These are phyloP conservation scores for Antrodiella citrinella DNA, from an alignment of 768 basidiomycete genomes.

Conservation along the genomic window DNA sequence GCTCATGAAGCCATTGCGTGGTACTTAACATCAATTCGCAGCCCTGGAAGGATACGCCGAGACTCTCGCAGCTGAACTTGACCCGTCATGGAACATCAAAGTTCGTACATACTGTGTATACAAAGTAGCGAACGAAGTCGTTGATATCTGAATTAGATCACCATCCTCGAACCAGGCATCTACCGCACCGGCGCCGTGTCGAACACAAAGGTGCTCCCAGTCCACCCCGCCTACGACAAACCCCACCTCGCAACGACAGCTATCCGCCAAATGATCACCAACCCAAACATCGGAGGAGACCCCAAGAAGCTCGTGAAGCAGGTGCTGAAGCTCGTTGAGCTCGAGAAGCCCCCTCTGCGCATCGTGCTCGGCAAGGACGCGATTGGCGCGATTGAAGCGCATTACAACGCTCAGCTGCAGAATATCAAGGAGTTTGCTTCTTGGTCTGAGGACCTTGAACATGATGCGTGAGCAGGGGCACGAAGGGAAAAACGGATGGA, in stretches of 20 bases:
- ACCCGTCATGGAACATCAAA: slow-evolving; percentile 41
- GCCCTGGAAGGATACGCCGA: slow-evolving; percentile 31
- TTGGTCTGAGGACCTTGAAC: neutral
- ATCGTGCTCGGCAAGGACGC: slow-evolving; percentile 4
- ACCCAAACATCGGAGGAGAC: neutral
- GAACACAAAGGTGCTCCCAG: neutral
- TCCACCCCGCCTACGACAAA: slow-evolving; percentile 9
- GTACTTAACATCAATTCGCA: neutral
- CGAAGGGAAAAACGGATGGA: too few species aligned
- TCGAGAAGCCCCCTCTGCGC: slow-evolving; percentile 2
- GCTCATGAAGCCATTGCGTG: too few species aligned
- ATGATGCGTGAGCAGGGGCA: too few species aligned
- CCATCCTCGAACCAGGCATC: slow-evolving; percentile 4
- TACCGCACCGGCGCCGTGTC: slow-evolving; percentile 1
- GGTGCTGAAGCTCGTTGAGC: slow-evolving; percentile 1
- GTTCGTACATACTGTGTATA: slow-evolving; percentile 21
- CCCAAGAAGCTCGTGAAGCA: slow-evolving; percentile 4
- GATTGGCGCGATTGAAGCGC: neutral
- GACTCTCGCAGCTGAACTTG: slow-evolving; percentile 30
- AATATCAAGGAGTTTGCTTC: neutral
- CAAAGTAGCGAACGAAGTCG: neutral
- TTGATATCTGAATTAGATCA: neutral
- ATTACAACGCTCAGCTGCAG: neutral
- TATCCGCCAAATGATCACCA: neutral
- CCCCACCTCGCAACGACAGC: neutral